Percentiles rank a stretch among this genome's conserved stretches.
Conservation (phyloP, 805 yeast genomes). For the Candida xyloterini region DNA sequence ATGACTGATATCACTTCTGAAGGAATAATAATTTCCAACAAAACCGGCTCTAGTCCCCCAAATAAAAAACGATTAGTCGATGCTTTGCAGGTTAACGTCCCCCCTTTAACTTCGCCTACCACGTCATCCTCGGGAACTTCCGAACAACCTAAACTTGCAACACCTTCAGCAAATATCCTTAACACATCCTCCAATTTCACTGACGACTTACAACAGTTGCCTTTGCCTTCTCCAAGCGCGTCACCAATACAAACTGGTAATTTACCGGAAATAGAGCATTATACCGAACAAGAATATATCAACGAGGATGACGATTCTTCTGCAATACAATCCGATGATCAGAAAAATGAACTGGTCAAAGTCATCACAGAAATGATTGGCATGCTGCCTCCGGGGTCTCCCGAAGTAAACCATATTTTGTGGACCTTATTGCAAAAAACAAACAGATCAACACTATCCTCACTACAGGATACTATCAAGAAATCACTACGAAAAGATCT, state of each 20-base stretch:
- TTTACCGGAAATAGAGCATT: constrained; percentile 27
- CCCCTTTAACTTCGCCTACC: constrained; percentile 18
- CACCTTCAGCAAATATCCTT: constrained; percentile 10
- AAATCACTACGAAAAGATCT: constrained; percentile 70
- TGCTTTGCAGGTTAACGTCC: constrained; percentile 1
- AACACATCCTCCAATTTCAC: constrained; percentile 10
- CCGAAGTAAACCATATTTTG: constrained; percentile 46
- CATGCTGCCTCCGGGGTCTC: constrained; percentile 43
- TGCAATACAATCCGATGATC: constrained; percentile 1
- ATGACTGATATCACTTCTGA: constrained; percentile 19
- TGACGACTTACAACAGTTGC: constrained; percentile 41
- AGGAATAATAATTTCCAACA: constrained; percentile 11
- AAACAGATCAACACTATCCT: constrained; percentile 59
- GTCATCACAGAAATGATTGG: constrained; percentile 34
- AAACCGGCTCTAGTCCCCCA: constrained; percentile 20
- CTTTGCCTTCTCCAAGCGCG: constrained; percentile 68
- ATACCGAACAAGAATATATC: constrained; percentile 2
- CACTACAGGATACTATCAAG: constrained; percentile 50
- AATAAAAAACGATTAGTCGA: constrained; percentile 22
- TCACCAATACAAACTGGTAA: constrained; percentile 45
- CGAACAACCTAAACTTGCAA: constrained; percentile 15
- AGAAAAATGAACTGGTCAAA: constrained; percentile 35
- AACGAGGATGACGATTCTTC: not conserved
- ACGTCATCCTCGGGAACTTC: constrained; percentile 13
- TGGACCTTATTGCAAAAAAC: constrained; percentile 53